A percentile compares a stretch with the other conserved stretches of the same genome.
Evolutionary conservation across 192 early-diverging fungal genomes (phyloP).

Genomic region (Backusella psychrophila): DNA sequence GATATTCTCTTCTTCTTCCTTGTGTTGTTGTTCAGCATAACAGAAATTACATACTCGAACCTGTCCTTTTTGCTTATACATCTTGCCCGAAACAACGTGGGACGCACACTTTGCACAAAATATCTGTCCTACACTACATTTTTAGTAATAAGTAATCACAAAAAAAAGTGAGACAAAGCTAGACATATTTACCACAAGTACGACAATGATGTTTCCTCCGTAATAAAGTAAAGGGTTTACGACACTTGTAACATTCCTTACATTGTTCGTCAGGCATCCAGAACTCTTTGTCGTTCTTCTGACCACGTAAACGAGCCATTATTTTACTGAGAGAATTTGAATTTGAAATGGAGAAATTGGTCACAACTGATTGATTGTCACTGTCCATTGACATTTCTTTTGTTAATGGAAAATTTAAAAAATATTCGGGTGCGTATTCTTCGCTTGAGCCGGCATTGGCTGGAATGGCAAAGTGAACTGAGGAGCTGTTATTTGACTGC

Average conservation of each 20-base stretch:
- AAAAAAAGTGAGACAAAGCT: not conserved
- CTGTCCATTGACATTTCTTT: slow-evolving; percentile 36
- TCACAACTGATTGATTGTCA: slow-evolving; percentile 43
- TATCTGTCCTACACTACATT: slow-evolving; percentile 53
- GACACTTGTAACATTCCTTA: slow-evolving; percentile 84
- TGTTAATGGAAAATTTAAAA: slow-evolving; percentile 18
- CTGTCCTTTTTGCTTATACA: slow-evolving; percentile 68
- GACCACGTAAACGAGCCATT: slow-evolving; percentile 51
- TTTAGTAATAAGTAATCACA: not conserved
- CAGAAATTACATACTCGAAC: slow-evolving; percentile 70
- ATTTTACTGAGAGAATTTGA: slow-evolving; percentile 48
- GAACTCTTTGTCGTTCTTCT: slow-evolving; percentile 57
- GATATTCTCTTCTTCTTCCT: slow-evolving; percentile 11
- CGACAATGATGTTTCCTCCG: slow-evolving; percentile 79
- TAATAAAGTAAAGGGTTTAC: slow-evolving; percentile 64
- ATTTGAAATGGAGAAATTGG: slow-evolving; percentile 42
- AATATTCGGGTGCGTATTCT: not conserved
- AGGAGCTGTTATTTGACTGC: not conserved
- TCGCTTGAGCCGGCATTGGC: not conserved
- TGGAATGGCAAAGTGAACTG: not conserved
- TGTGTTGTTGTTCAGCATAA: slow-evolving; percentile 51
- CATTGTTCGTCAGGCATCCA: slow-evolving; percentile 87
- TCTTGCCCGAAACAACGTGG: slow-evolving; percentile 60
- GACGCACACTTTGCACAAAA: slow-evolving; percentile 77
- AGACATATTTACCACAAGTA: slow-evolving; percentile 65